A percentile compares a stretch with the other conserved stretches of the same genome.
Evolutionary conservation across 768 basidiomycete species (phyloP).

Genomic region (Chalciporus sphaerocephalus): DNA sequence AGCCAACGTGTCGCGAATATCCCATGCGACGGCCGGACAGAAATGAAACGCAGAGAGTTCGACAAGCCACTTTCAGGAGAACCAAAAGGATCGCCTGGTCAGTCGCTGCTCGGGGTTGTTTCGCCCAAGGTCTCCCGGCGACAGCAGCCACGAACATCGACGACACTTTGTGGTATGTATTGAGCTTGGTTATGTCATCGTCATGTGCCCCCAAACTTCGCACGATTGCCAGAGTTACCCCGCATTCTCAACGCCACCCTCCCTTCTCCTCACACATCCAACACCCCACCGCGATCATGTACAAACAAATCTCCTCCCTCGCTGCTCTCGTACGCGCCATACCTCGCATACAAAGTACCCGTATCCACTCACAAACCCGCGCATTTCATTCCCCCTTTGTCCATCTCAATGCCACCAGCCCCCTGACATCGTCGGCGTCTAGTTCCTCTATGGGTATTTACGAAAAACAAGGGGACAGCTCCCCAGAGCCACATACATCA

Average conservation of each 20-base stretch:
- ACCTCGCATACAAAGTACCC: neutral
- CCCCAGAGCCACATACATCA: constrained; percentile 44
- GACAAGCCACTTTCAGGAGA: neutral
- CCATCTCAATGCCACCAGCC: constrained; percentile 41
- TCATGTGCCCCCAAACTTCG: constrained; percentile 20
- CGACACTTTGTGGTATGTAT: no score
- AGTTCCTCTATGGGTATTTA: constrained; percentile 38
- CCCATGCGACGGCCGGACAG: neutral
- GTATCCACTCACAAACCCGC: constrained; percentile 29
- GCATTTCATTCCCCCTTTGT: constrained; percentile 65
- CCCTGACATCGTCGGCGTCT: constrained; percentile 30
- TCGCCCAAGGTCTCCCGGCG: no score
- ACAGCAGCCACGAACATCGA: no score
- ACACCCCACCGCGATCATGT: constrained; percentile 23
- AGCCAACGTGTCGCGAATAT: neutral
- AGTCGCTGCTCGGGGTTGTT: neutral
- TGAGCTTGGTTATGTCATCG: constrained; percentile 27
- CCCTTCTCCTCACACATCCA: neutral
- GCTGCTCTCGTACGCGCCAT: constrained; percentile 3
- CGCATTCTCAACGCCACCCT: neutral
- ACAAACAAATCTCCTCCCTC: constrained; percentile 2
- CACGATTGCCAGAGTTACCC: constrained; percentile 13
- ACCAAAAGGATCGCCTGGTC: no score
- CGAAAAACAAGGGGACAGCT: constrained; percentile 57
- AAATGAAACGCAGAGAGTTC: neutral